These are phyloP conservation scores for Poa pratensis DNA, from an alignment of 176 grass and related monocot species.

Conservation along the genomic window DNA sequence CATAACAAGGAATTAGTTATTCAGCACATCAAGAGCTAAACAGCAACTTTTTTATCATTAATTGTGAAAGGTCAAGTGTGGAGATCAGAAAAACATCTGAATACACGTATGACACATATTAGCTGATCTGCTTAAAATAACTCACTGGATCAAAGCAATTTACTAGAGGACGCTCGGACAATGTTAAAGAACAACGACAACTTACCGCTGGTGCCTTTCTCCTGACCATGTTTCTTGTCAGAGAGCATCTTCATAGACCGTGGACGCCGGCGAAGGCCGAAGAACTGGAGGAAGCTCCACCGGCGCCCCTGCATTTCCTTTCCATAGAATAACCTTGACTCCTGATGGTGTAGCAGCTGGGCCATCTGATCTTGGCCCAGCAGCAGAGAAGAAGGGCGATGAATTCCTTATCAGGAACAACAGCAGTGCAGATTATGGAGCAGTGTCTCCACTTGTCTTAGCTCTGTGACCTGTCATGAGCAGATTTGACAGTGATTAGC, in stretches of 20 bases:
- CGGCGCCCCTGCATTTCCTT: conserved; percentile 60
- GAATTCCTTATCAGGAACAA: conserved; percentile 33
- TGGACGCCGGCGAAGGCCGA: conserved; percentile 61
- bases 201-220: conserved; percentile 47
- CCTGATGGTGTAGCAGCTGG: conserved; percentile 67
- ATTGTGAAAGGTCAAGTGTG: conserved; percentile 11
- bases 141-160: too few relatives aligned
- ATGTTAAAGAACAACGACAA: not conserved
- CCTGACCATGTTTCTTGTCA: conserved; percentile 55
- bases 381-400: conserved; percentile 37
- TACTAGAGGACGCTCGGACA: not conserved
- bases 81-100: conserved; percentile 18
- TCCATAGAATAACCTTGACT: conserved; percentile 45
- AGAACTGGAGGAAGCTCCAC: conserved; percentile 78
- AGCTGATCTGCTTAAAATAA: not conserved
- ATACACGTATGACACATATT: not conserved
- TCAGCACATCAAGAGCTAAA: conserved; percentile 4
- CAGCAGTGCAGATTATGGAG: conserved; percentile 23
- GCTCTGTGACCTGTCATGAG: conserved; percentile 40
- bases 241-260: conserved; percentile 52
- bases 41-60: too few relatives aligned
- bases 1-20: not conserved
- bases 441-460: conserved; percentile 28
- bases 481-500: conserved; percentile 50
- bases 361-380: conserved; percentile 46